phyloP scores from a whole-genome alignment of 2,329 filamentous ascomycete species.

The Ceratocystis variospora region DNA sequence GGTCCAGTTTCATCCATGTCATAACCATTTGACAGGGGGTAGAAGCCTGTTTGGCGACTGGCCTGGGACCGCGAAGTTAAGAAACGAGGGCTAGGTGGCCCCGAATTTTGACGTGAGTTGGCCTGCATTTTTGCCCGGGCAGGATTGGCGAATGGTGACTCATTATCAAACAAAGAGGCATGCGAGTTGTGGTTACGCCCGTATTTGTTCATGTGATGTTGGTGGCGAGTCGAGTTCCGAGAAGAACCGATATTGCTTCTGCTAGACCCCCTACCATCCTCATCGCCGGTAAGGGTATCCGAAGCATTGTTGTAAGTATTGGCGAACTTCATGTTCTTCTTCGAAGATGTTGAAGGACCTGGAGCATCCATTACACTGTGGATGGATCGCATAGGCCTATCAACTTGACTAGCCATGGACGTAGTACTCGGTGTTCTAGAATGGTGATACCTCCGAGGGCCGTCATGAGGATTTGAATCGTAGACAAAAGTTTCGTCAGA shows the following conservation, averaged over 20 bases:
- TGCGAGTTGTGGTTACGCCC: conserved; percentile 54
- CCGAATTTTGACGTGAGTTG: conserved; percentile 46
- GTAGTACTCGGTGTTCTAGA: conserved; percentile 90
- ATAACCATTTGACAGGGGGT: conserved; percentile 50
- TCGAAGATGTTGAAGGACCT: conserved; percentile 33
- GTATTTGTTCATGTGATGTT: conserved; percentile 65
- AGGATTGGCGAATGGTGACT: conserved; percentile 62
- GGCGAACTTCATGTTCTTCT: conserved; percentile 94
- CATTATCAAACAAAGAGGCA: conserved; percentile 59
- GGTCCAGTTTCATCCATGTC: conserved; percentile 71
- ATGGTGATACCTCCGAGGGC: conserved; percentile 70
- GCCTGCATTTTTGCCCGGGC: conserved; percentile 49
- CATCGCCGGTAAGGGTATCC: conserved; percentile 41
- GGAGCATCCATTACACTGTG: conserved; percentile 51
- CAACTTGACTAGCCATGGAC: conserved; percentile 60
- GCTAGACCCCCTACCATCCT: conserved; percentile 50
- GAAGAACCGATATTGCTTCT: conserved; percentile 48
- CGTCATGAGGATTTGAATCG: conserved; percentile 82
- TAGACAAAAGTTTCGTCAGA: conserved; percentile 98
- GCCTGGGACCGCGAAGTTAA: conserved; percentile 26
- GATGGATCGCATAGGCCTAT: conserved; percentile 47
- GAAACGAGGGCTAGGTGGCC: conserved; percentile 56
- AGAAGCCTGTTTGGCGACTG: conserved; percentile 37
- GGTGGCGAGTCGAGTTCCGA: conserved; percentile 56
- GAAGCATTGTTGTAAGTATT: conserved; percentile 57